A percentile compares a stretch with the other conserved stretches of the same genome.
Conservation (phyloP, 2,329 filamentous ascomycete genomes). For the Penicillium janthinellum region DNA sequence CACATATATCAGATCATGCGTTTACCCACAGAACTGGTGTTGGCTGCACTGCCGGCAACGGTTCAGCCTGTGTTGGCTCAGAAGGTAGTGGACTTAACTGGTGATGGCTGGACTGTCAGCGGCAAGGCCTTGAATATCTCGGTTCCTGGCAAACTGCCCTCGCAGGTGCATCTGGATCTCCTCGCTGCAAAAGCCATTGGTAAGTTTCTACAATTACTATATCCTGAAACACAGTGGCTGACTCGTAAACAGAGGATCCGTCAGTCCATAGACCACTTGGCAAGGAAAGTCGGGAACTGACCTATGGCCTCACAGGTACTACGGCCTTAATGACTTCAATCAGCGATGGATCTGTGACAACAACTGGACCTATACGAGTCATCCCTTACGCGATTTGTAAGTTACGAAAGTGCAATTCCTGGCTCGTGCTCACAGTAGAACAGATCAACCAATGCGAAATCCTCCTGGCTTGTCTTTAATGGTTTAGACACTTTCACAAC, state of each 20-base stretch:
- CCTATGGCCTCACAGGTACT: constrained; percentile 40
- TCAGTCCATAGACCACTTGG: constrained; percentile 20
- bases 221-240: not conserved
- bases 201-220: constrained; percentile 30
- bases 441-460: constrained; percentile 35
- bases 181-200: constrained; percentile 56
- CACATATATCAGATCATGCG: constrained; percentile 20
- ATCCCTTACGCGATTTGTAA: constrained; percentile 47
- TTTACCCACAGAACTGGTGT: constrained; percentile 16
- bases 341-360: constrained; percentile 60
- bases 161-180: constrained; percentile 62
- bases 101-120: constrained; percentile 48
- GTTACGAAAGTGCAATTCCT: constrained; percentile 14
- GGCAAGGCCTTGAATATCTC: constrained; percentile 53
- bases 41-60: constrained; percentile 21
- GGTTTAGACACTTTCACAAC: constrained; percentile 64
- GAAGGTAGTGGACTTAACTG: constrained; percentile 46
- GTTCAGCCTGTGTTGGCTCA: constrained; percentile 25
- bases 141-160: constrained; percentile 58
- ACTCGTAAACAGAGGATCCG: constrained; percentile 35
- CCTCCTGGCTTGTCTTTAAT: constrained; percentile 62
- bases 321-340: constrained; percentile 61
- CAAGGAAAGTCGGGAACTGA: not conserved
- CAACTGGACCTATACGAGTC: constrained; percentile 65
- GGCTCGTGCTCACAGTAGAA: constrained; percentile 10